phyloP scores from a whole-genome alignment of 192 early-diverging fungal species.

The Powellomyces hirtus region DNA sequence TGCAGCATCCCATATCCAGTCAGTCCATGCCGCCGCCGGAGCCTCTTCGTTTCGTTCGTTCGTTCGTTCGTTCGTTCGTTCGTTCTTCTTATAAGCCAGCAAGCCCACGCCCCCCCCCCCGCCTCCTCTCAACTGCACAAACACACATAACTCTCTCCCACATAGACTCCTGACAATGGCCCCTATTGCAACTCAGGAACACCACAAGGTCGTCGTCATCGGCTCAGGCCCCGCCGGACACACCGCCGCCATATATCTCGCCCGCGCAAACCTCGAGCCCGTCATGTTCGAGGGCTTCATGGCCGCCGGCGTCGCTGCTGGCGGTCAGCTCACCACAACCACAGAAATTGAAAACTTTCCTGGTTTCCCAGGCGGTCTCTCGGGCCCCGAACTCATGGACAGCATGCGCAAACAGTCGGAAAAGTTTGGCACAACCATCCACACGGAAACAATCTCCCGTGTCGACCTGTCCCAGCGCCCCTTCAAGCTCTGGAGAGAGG shows the following conservation, averaged over 20 bases:
- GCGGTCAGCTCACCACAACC: constrained; percentile 90
- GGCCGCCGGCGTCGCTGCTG: constrained; percentile 72
- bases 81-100: no score
- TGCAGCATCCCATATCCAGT: no score
- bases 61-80: no score
- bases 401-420: constrained; percentile 81
- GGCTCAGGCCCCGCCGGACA: constrained; percentile 95
- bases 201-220: constrained; percentile 57
- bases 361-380: constrained; percentile 91
- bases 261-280: constrained; percentile 88
- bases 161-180: neutral
- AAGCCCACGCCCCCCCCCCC: no score
- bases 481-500: constrained; percentile 86
- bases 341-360: constrained; percentile 92
- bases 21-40: no score
- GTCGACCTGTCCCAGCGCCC: constrained; percentile 80
- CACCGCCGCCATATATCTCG: constrained; percentile 93
- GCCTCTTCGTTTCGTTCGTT: no score
- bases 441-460: constrained; percentile 86
- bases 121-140: neutral
- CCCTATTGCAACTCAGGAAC: neutral
- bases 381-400: constrained; percentile 84
- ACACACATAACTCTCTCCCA: neutral
- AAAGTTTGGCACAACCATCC: constrained; percentile 81
- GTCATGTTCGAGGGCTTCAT: constrained; percentile 54